Evolutionary conservation across 495 filamentous ascomycete genomes (phyloP), one percentile per base, ranked within the genome.

Genomic region (Talaromyces nanjingensis): DNA sequence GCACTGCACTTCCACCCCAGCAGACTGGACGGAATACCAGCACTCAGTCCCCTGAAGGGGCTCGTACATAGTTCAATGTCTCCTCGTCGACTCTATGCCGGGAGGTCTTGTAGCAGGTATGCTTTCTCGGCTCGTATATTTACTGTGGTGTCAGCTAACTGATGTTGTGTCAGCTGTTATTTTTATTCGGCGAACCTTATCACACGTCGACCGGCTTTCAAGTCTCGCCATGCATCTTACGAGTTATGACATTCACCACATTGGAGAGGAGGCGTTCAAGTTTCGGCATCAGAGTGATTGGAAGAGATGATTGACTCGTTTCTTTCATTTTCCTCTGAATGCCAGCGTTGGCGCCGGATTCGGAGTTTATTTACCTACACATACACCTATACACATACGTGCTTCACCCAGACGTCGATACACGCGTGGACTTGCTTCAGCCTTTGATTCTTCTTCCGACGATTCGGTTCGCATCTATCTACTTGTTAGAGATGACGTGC

Each of bases 281-380:
- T n/a, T 25, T 24, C 6, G 59, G 39, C 59, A 47, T 61, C 59
- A 47, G 42, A 27, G 4, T 29, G 33, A 39, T 22, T n/a, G 37
- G 25, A 52, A 49, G 34, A 29, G 42, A 27, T 45, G 18, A 31
- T 34, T 49, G 25, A 33, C 2, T 3, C 45, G 4, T 47, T 45
- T 53, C 24, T 56, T 55, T 53, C 39, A 53, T 62, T 53, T 29
- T 4, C 24, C 24, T 27, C 9, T 34, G 33, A 24, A 54, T 37
- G 34, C 42, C 42, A 62, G 60, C 60, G 60, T 31, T 22, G 60
- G 60, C 45, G 45, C 16, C 27, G 27, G 60, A 54, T 62, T 62
- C 52, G 60, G 60, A 62, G 60, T 62, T 62, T 53, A 4, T 33
- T 57, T 53, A 9, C 22, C 20, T 27, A 25, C 39, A 25, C 25